Base-by-base conservation (phyloP, 225 moss, liverwort and hornwort genomes). In the Anthoceros angustus region DNA sequence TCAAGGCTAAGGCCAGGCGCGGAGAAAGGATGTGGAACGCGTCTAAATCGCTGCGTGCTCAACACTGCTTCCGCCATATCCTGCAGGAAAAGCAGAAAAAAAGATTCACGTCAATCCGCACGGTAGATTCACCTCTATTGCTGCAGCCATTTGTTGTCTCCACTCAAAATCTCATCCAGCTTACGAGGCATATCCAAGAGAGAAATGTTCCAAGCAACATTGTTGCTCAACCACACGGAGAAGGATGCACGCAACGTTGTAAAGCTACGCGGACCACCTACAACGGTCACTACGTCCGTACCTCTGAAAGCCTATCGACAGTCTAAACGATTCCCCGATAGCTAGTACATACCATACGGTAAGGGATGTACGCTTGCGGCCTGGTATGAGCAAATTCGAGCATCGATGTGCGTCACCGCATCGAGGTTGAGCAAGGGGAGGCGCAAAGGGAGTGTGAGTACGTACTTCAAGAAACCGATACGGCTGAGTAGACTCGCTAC, bases 11-110 rank as follows among this genome's bases (percentile, higher is more conserved):
- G 75, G 49, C 76, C 71, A 67, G 80, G 80, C 71, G 78, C 75
- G 70, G 76, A 61, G 76, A 68, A 78, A 61, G 76, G 74, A 76
- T 78, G 76, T 66, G 76, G 76, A 62, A 83, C 74, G 68, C 80
- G 76, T 73, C 74, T 80, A 73, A 83, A 83, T 76, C 83, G 83
- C 74, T 80, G 75, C 77, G 80, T 78, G 74, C 80, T 80, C 76
- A 80, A 78, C 68, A 73, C 75, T 72, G 75, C 76, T 73, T 84
- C 83, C 78, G 76, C 83, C 83, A 80, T 84, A 72, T 80, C 80
- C 83, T 75, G 80, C 83, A 77, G 46, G 42, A 64, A 72, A 66
- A 81, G 60, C 40, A 40, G 65, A 42, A 40, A 39, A 70, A 38
- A 32, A 40, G 11, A 40, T 46, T 16, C 45, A 46, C 11, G 45